phyloP scores from a whole-genome alignment of 148 eudicot genomes.

The Vaccinium myrtillus region DNA sequence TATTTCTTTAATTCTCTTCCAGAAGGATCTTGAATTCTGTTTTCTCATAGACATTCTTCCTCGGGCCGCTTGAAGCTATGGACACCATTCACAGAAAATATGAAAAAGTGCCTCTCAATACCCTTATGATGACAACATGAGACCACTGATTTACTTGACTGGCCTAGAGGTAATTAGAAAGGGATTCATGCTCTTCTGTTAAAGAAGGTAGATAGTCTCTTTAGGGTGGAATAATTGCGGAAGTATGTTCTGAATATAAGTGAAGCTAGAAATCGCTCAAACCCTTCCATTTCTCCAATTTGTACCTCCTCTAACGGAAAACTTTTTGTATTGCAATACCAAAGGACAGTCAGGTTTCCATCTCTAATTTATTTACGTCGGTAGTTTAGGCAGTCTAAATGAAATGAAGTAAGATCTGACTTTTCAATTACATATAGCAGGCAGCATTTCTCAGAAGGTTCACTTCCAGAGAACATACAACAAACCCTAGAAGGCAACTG shows the following conservation, averaged over 20 bases:
- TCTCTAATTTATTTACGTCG: neutral
- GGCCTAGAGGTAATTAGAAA: neutral
- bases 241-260: neutral
- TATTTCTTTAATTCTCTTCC: neutral
- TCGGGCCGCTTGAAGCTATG: neutral
- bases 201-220: neutral
- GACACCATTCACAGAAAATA: neutral
- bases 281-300: neutral
- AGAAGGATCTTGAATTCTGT: neutral
- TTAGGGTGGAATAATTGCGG: neutral
- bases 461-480: neutral
- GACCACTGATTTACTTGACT: neutral
- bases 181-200: neutral
- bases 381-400: neutral
- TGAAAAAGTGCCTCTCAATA: neutral
- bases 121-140: neutral
- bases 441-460: conserved; percentile 9
- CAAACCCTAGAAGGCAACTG: neutral
- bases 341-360: neutral
- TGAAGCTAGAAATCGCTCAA: neutral
- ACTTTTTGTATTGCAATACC: neutral
- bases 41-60: neutral
- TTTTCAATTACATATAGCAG: neutral
- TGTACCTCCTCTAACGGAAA: neutral
- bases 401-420: neutral